Conservation (phyloP, 1,284 basidiomycete species). For the Spongiforma sp. region DNA sequence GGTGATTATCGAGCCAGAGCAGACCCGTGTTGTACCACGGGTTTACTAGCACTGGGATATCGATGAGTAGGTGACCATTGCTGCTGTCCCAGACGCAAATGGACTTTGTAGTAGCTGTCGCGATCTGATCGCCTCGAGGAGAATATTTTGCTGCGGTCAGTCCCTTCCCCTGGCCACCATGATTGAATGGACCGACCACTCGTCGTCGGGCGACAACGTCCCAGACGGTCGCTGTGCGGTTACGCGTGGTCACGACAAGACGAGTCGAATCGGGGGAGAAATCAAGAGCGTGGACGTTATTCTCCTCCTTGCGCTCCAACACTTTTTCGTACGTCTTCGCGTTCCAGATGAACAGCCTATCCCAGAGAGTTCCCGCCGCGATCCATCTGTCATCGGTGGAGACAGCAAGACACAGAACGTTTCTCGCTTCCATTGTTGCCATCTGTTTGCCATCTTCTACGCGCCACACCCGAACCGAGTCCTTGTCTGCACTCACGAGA, state of each 20-base stretch:
- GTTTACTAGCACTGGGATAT: neutral
- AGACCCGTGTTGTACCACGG: neutral
- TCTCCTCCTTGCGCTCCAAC: neutral
- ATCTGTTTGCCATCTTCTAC: neutral
- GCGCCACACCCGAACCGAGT: neutral
- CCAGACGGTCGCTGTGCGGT: neutral
- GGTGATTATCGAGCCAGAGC: neutral
- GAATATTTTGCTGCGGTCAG: neutral
- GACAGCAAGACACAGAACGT: neutral
- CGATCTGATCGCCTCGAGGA: neutral
- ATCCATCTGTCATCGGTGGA: neutral
- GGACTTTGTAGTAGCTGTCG: neutral
- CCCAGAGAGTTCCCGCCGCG: neutral
- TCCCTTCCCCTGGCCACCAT: too few relatives aligned
- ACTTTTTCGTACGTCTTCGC: neutral
- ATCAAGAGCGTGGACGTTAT: neutral
- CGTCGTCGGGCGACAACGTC: neutral
- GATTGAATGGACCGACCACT: neutral
- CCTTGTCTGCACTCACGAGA: neutral
- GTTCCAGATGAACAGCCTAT: neutral
- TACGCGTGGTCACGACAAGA: neutral
- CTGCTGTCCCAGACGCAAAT: neutral
- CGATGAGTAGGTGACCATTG: neutral
- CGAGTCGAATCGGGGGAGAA: neutral
- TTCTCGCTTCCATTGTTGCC: neutral